Conservation (phyloP, 2,329 filamentous ascomycete species). For the Geoglossum cookeanum region DNA sequence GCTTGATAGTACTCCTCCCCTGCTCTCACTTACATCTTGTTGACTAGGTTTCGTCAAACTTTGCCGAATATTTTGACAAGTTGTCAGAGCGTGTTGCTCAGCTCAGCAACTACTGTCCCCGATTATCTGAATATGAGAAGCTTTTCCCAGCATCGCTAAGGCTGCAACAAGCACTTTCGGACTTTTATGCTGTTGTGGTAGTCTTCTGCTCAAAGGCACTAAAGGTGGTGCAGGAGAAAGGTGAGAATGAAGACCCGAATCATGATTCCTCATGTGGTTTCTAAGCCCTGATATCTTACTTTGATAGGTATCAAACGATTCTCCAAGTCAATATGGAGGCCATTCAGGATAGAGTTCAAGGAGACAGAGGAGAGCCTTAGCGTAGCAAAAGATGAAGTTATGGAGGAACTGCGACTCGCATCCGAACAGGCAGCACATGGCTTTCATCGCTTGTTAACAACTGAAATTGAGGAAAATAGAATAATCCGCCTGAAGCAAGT, state of each 20-base stretch:
- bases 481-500: conserved; percentile 6
- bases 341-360: conserved; percentile 10
- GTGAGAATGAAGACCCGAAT: conserved; percentile 4
- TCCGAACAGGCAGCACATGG: conserved; percentile 9
- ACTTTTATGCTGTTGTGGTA: conserved; percentile 9
- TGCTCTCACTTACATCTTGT: background rate
- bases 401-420: conserved; percentile 10
- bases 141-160: conserved; percentile 7
- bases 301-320: conserved; percentile 8
- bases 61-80: conserved; percentile 22
- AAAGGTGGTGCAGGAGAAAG: conserved; percentile 7
- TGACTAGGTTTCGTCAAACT: conserved; percentile 18
- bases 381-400: conserved; percentile 10
- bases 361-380: conserved; percentile 10
- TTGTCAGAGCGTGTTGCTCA: conserved; percentile 20
- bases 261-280: background rate
- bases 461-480: background rate
- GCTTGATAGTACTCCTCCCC: background rate
- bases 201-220: conserved; percentile 9
- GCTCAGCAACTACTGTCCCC: conserved; percentile 19
- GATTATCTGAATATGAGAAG: conserved; percentile 19
- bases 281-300: background rate
- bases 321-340: conserved; percentile 7
- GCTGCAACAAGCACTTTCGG: conserved; percentile 8
- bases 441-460: conserved; percentile 6